Base-by-base conservation (phyloP, 2,329 filamentous ascomycete genomes). In the Orbilia javanica region DNA sequence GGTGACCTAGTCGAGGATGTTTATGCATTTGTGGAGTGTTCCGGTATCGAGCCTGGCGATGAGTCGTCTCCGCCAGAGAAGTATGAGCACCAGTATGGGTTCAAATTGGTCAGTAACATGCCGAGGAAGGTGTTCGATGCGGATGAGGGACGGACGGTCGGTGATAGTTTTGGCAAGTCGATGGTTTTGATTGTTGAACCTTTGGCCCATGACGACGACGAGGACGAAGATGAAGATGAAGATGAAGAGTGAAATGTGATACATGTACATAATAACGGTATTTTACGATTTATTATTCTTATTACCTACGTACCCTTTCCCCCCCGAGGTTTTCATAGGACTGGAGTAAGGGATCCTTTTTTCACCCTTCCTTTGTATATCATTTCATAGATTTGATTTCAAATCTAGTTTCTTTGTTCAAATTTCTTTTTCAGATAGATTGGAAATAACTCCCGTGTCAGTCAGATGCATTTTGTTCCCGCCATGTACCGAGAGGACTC, bases 11-110 rank as follows among this genome's bases (percentile, higher is more conserved):
- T 98, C 42, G 95, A 98, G 83, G 94, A 97, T 82, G 85, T 99
- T 4, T 98, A 98, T 84, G 96, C 95, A 0, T 97, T 97, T 85
- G 94, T 98, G 1, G 96, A 99, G 83, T 98, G 95, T 85, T 91
- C 94, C 83, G 90, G 93, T 65, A 81, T 91, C 4, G 81, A 94
- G 2, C 84, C 88, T 39, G 84, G 85, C 1, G 84, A 82, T 22
- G 84, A 83, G 18, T 80, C 53, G 7, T 64, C 79, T 69, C 48
- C 31, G 62, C 93, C 93, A 0, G 85, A 87, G 22, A 89, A 86
- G 20, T 98, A 96, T 83, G 86, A 90, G 80, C 94, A 98, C 83
- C 86, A 90, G 81, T 99, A 96, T 85, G 86, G 85, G n/a, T 99
- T 99, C 84, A 89, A 89, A 71, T 89, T 99, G 52, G 93, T 95